A percentile compares a stretch with the other conserved stretches of the same genome.
These are phyloP conservation scores for Pyrus betulifolia DNA, from an alignment of 306 rosid species.

Conservation along the genomic window DNA sequence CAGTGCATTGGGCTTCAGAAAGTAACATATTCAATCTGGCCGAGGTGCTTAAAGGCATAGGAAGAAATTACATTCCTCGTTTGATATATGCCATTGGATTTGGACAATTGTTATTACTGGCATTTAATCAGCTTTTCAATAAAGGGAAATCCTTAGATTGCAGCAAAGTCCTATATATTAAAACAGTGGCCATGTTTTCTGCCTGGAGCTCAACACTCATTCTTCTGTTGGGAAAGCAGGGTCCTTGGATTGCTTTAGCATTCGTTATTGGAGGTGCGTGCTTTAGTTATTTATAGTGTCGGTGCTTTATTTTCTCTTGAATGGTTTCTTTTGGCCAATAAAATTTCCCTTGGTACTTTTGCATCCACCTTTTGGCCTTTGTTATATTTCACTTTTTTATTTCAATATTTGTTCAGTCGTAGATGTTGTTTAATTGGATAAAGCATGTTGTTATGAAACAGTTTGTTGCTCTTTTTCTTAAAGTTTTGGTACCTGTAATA, in stretches of 20 bases:
- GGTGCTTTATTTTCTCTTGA: slow-evolving; percentile 11
- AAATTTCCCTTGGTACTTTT: background rate
- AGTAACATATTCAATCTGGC: slow-evolving; percentile 30
- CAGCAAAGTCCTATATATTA: slow-evolving; percentile 37
- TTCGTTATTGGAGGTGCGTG: slow-evolving; percentile 67
- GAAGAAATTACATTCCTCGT: slow-evolving; percentile 59
- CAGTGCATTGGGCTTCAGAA: slow-evolving; percentile 58
- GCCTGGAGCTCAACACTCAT: slow-evolving; percentile 73
- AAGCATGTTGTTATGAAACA: background rate
- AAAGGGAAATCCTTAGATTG: slow-evolving; percentile 22
- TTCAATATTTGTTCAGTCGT: background rate
- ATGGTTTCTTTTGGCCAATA: background rate
- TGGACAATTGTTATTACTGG: slow-evolving; percentile 59
- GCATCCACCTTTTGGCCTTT: background rate
- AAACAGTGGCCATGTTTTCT: slow-evolving; percentile 59
- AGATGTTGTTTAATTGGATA: background rate
- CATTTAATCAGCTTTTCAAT: slow-evolving; percentile 34
- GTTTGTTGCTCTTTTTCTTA: background rate
- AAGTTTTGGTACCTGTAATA: background rate
- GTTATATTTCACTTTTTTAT: background rate
- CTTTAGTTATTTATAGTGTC: background rate
- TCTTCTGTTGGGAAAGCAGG: slow-evolving; percentile 88
- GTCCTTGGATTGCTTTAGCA: slow-evolving; percentile 66
- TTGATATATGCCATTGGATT: slow-evolving; percentile 57
- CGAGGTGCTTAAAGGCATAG: slow-evolving; percentile 34